These are phyloP conservation scores for Clavulina sp. DNA, from an alignment of 768 basidiomycete genomes.

Conservation along the genomic window DNA sequence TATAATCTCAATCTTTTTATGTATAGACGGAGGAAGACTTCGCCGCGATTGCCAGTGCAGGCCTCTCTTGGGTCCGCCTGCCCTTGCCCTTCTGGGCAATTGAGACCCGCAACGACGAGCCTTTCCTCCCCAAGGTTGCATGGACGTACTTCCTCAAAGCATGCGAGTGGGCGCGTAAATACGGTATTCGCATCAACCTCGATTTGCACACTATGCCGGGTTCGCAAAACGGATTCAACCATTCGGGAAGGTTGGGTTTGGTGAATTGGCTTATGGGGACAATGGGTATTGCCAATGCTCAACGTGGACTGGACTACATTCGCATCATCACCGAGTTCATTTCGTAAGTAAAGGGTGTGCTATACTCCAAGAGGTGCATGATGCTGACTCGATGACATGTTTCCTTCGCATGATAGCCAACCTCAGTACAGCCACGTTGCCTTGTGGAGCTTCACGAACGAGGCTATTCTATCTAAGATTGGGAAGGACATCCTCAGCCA, in stretches of 20 bases:
- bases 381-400: slow-evolving; percentile 4
- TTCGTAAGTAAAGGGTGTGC: slow-evolving; percentile 36
- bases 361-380: too few species aligned
- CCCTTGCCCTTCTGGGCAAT: slow-evolving; percentile 89
- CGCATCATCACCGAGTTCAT: slow-evolving; percentile 85
- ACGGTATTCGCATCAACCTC: slow-evolving; percentile 84
- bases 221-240: slow-evolving; percentile 88
- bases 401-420: slow-evolving; percentile 1
- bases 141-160: slow-evolving; percentile 93
- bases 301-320: slow-evolving; percentile 77
- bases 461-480: slow-evolving; percentile 31
- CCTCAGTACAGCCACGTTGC: slow-evolving; percentile 38
- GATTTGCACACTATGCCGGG: slow-evolving; percentile 40
- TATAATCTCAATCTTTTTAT: too few species aligned
- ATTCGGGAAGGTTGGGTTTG: slow-evolving; percentile 66
- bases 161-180: slow-evolving; percentile 89
- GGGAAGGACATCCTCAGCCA: slow-evolving; percentile 16
- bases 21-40: slow-evolving; percentile 84
- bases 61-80: slow-evolving; percentile 85
- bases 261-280: slow-evolving; percentile 70
- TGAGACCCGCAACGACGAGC: slow-evolving; percentile 59
- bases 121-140: slow-evolving; percentile 59
- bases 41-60: slow-evolving; percentile 81
- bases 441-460: slow-evolving; percentile 83
- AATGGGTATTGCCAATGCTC: slow-evolving; percentile 92